Conservation (phyloP, 169 alveolate species). For the Ichthyophthirius multifiliis region DNA sequence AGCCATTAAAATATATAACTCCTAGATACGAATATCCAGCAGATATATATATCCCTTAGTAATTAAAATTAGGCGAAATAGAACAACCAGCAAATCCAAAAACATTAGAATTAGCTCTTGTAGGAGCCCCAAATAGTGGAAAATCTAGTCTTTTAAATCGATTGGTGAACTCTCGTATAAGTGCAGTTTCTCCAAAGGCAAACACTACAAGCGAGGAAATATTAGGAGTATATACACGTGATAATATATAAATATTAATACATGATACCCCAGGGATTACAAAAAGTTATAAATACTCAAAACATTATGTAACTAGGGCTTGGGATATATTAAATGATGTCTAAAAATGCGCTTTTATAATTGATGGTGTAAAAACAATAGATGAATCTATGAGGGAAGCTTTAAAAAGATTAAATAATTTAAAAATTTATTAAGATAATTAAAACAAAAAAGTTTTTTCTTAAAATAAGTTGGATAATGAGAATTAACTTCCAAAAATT, state of each 20-base stretch:
- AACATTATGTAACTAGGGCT: not conserved
- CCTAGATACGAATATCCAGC: constrained; percentile 28
- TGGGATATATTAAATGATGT: constrained; percentile 7
- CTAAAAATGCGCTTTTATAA: not conserved
- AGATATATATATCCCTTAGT: constrained; percentile 14
- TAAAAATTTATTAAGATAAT: not conserved
- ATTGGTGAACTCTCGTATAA: constrained; percentile 4
- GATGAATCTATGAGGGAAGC: constrained; percentile 7
- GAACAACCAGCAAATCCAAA: constrained; percentile 37
- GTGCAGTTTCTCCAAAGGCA: constrained; percentile 31
- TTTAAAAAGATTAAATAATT: not conserved
- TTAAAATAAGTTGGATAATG: not conserved
- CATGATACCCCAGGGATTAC: constrained; percentile 58
- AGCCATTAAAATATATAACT: constrained; percentile 36
- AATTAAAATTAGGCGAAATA: not conserved
- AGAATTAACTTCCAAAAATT: not conserved
- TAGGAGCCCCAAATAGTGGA: constrained; percentile 64
- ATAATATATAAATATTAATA: not conserved
- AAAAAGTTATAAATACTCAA: constrained; percentile 9
- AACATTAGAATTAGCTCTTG: constrained; percentile 18
- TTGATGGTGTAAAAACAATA: not conserved
- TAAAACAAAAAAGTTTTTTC: not conserved
- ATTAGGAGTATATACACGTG: constrained; percentile 21
- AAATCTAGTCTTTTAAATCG: constrained; percentile 35
- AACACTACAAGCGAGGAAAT: constrained; percentile 46